A percentile compares a stretch with the other conserved stretches of the same genome.
Evolutionary conservation across 257 asterid species (phyloP).

Genomic region (Nicotiana attenuata): DNA sequence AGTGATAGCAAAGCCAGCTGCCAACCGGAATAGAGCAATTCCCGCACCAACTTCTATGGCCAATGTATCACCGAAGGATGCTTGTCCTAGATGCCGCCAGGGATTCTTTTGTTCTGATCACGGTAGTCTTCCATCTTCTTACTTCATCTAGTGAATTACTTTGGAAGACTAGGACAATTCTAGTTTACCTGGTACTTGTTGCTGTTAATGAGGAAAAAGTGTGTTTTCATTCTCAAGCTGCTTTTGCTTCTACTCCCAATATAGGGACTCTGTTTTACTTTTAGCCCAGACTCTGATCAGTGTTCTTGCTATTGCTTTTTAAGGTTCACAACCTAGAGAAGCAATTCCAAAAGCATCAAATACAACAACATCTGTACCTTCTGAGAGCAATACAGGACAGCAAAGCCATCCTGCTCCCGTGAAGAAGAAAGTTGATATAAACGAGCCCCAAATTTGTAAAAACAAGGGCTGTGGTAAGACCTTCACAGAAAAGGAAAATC

Average conservation of each 20-base stretch:
- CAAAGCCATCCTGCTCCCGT: slow-evolving; percentile 41
- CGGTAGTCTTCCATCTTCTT: slow-evolving; percentile 23
- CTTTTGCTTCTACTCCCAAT: background rate
- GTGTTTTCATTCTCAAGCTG: background rate
- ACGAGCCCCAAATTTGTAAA: slow-evolving; percentile 66
- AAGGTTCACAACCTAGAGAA: slow-evolving; percentile 53
- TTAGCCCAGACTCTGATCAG: background rate
- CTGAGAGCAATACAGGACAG: slow-evolving; percentile 25
- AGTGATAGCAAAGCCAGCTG: slow-evolving; percentile 31
- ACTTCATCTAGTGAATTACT: background rate
- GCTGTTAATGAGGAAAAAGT: background rate
- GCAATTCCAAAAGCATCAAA: slow-evolving; percentile 34
- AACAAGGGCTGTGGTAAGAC: slow-evolving; percentile 77
- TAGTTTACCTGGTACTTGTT: too few relatives aligned
- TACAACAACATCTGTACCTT: slow-evolving; percentile 11
- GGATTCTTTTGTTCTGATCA: slow-evolving; percentile 85
- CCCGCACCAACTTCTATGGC: slow-evolving; percentile 29
- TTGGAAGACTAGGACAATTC: background rate
- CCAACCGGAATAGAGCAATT: slow-evolving; percentile 33
- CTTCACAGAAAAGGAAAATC: slow-evolving; percentile 81
- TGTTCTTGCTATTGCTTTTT: background rate
- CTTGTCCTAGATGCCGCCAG: slow-evolving; percentile 86
- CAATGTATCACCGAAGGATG: slow-evolving; percentile 37
- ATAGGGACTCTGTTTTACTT: background rate
- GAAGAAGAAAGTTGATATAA: slow-evolving; percentile 61